Conservation (phyloP, 1,284 basidiomycete species). For the Irpex sp. region DNA sequence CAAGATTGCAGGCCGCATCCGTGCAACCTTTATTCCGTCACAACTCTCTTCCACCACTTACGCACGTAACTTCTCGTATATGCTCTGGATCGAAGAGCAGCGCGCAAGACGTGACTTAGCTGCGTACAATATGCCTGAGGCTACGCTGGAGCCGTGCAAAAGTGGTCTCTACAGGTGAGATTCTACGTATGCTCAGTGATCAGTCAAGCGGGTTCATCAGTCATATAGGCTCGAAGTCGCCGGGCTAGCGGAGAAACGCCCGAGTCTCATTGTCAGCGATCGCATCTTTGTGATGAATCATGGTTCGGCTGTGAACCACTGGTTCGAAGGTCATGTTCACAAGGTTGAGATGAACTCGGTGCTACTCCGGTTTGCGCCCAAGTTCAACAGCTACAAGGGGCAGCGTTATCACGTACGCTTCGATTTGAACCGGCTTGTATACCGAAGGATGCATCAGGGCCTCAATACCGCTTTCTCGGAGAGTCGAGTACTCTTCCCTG, state of each 20-base stretch:
- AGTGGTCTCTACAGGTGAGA: slow-evolving; percentile 1
- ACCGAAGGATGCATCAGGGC: slow-evolving; percentile 14
- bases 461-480: slow-evolving; percentile 1
- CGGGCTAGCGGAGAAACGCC: slow-evolving; percentile 47
- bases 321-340: slow-evolving; percentile 52
- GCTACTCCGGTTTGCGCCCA: slow-evolving; percentile 38
- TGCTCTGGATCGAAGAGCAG: slow-evolving; percentile 46
- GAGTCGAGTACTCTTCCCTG: slow-evolving; percentile 6
- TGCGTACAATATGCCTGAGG: slow-evolving; percentile 37
- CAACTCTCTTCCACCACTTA: background rate
- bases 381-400: slow-evolving; percentile 39
- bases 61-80: slow-evolving; percentile 6
- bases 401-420: slow-evolving; percentile 32
- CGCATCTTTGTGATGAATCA: slow-evolving; percentile 39
- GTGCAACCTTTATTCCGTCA: background rate
- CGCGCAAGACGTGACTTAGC: slow-evolving; percentile 37
- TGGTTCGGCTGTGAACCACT: slow-evolving; percentile 27
- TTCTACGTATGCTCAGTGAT: too few relatives aligned
- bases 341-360: slow-evolving; percentile 34
- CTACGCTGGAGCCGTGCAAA: slow-evolving; percentile 29
- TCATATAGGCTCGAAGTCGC: slow-evolving; percentile 38
- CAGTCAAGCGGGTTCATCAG: background rate
- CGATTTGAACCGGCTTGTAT: slow-evolving; percentile 8
- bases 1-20: too few relatives aligned
- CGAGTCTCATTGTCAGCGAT: slow-evolving; percentile 49